Evolutionary conservation across 768 basidiomycete species (phyloP).

Genomic region (Rhizopogon rudus): DNA sequence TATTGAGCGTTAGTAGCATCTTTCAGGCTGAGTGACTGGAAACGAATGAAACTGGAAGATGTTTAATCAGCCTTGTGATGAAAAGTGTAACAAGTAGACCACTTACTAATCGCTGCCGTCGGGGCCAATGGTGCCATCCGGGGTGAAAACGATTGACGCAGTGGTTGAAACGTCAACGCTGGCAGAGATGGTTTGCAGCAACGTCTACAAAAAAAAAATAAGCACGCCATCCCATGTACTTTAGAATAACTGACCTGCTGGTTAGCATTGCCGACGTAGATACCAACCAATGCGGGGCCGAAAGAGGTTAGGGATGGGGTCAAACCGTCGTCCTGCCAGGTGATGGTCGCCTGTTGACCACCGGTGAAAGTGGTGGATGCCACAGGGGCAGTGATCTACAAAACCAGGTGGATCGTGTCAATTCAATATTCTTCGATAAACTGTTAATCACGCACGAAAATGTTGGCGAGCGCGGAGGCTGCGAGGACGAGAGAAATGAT

Average conservation of each 20-base stretch:
- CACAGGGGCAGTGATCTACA: slow-evolving; percentile 56
- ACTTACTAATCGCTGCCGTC: slow-evolving; percentile 52
- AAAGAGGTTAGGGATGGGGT: slow-evolving; percentile 47
- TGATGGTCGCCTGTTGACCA: slow-evolving; percentile 44
- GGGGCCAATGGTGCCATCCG: slow-evolving; percentile 48
- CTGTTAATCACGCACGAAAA: slow-evolving; percentile 43
- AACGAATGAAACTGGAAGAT: slow-evolving; percentile 64
- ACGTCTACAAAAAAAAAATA: slow-evolving; percentile 37
- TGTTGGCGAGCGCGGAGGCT: slow-evolving; percentile 48
- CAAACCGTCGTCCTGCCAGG: slow-evolving; percentile 54
- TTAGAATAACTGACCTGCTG: slow-evolving; percentile 47
- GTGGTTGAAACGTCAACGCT: slow-evolving; percentile 49
- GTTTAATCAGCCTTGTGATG: not conserved
- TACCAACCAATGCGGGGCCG: slow-evolving; percentile 45
- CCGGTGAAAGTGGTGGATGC: slow-evolving; percentile 39
- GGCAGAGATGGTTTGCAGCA: slow-evolving; percentile 45
- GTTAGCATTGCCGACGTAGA: slow-evolving; percentile 58
- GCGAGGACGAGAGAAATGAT: slow-evolving; percentile 47
- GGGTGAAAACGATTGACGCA: slow-evolving; percentile 45
- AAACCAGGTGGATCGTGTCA: not conserved
- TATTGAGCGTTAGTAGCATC: slow-evolving; percentile 48
- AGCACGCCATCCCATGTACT: not conserved
- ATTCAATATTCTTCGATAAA: not conserved
- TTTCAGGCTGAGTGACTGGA: slow-evolving; percentile 54
- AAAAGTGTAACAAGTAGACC: too few relatives aligned